These are phyloP conservation scores for Aspergillus olivimuriae DNA, from an alignment of 495 filamentous ascomycete species.

Conservation along the genomic window DNA sequence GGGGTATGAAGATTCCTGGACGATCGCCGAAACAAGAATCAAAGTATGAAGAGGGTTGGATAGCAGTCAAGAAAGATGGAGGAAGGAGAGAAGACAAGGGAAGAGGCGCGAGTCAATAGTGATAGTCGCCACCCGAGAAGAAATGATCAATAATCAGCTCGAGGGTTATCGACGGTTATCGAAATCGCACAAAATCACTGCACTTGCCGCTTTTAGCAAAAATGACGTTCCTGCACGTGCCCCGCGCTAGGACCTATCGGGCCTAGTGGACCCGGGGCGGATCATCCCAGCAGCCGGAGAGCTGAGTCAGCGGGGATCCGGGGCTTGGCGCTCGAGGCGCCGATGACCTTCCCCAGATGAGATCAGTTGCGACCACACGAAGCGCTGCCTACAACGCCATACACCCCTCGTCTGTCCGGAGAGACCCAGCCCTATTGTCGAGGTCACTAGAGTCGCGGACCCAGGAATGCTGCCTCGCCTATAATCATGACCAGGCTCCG, in stretches of 20 bases:
- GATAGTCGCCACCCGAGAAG: not conserved
- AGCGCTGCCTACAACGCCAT: not conserved
- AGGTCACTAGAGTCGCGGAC: too few species aligned
- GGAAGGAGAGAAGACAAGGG: not conserved
- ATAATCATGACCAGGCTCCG: conserved; percentile 41
- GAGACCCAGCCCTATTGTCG: too few species aligned
- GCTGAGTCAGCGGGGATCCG: conserved; percentile 2
- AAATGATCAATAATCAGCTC: not conserved
- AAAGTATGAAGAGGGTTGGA: not conserved
- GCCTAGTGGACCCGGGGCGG: not conserved
- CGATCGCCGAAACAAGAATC: not conserved
- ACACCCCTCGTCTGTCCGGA: not conserved
- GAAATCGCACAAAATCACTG: conserved; percentile 16
- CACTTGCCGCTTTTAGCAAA: conserved; percentile 1
- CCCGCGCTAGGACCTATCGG: conserved; percentile 12
- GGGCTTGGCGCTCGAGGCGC: conserved; percentile 16
- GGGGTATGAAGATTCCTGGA: not conserved
- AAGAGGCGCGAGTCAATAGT: not conserved
- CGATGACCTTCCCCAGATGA: conserved; percentile 9
- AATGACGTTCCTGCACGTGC: conserved; percentile 1
- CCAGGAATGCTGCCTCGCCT: conserved; percentile 24
- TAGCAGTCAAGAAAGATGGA: not conserved
- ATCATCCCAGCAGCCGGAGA: conserved; percentile 4
- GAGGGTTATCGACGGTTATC: not conserved
- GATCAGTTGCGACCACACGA: conserved; percentile 11